These are phyloP conservation scores for Tritrichomonas musculus DNA, from an alignment of 208 protist species.

Conservation along the genomic window DNA sequence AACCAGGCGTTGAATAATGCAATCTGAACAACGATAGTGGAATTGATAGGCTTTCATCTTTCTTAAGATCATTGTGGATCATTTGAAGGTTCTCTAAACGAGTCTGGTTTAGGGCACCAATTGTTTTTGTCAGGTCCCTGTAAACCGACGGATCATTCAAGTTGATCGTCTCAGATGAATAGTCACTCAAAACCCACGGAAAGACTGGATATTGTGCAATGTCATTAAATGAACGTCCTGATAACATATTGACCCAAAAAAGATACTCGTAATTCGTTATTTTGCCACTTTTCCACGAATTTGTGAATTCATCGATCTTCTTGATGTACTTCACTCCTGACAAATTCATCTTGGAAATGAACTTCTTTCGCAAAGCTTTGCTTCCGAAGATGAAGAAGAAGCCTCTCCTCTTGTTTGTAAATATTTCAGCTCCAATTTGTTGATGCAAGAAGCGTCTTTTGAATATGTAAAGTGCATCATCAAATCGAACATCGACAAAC, in stretches of 20 bases:
- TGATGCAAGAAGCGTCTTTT: neutral
- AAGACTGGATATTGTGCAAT: constrained; percentile 1
- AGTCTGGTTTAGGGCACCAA: neutral
- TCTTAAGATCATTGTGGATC: too few species aligned
- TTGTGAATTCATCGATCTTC: neutral
- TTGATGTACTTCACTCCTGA: too few species aligned
- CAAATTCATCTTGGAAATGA: neutral
- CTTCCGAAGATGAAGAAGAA: neutral
- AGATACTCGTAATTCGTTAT: constrained; percentile 4
- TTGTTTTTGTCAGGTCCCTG: neutral
- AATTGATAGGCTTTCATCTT: too few species aligned
- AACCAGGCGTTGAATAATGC: constrained; percentile 9
- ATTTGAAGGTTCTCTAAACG: neutral
- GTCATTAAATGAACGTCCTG: neutral
- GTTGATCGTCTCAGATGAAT: neutral
- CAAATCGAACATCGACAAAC: neutral
- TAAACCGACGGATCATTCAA: neutral
- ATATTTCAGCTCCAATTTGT: neutral
- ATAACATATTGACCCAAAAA: constrained; percentile 6
- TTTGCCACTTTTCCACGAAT: neutral
- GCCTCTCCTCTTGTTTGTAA: neutral
- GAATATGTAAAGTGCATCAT: neutral
- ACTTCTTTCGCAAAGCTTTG: neutral
- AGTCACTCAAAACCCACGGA: neutral
- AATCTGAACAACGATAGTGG: neutral